A percentile compares a stretch with the other conserved stretches of the same genome.
phyloP scores from a whole-genome alignment of 441 rosid genomes.

The Raphanus hybrid region DNA sequence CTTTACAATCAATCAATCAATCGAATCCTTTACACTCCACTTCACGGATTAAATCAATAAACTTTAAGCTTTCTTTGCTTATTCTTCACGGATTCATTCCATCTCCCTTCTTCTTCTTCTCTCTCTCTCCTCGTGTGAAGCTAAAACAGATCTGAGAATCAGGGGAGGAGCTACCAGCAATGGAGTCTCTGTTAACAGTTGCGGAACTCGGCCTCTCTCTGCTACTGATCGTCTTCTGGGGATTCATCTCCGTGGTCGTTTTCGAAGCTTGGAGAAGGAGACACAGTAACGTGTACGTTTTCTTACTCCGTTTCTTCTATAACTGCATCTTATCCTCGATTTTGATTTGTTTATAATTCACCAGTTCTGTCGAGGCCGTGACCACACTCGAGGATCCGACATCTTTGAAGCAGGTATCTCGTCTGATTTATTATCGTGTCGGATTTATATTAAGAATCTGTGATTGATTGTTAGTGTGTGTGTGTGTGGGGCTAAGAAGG shows the following conservation, averaged over 20 bases:
- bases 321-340: neutral
- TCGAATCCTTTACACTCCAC: too few relatives aligned
- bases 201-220: conserved; percentile 47
- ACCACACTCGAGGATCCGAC: conserved; percentile 81
- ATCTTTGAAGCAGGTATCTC: conserved; percentile 63
- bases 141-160: conserved; percentile 35
- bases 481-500: neutral
- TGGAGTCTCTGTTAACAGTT: conserved; percentile 51
- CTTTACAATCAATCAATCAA: too few relatives aligned
- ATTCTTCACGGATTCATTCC: conserved; percentile 34
- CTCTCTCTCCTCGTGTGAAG: conserved; percentile 5
- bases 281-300: conserved; percentile 60
- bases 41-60: too few relatives aligned
- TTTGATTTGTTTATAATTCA: neutral
- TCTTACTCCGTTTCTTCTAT: neutral
- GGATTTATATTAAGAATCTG: neutral
- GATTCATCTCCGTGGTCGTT: conserved; percentile 43
- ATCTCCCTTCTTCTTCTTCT: conserved; percentile 15
- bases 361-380: conserved; percentile 64
- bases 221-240: conserved; percentile 29
- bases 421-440: conserved; percentile 12
- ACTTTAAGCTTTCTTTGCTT: conserved; percentile 29
- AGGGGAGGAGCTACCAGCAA: conserved; percentile 18
- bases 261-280: conserved; percentile 74
- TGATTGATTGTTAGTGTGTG: neutral